These are phyloP conservation scores for Corymbia calophylla DNA, from an alignment of 441 rosid species.

Conservation along the genomic window DNA sequence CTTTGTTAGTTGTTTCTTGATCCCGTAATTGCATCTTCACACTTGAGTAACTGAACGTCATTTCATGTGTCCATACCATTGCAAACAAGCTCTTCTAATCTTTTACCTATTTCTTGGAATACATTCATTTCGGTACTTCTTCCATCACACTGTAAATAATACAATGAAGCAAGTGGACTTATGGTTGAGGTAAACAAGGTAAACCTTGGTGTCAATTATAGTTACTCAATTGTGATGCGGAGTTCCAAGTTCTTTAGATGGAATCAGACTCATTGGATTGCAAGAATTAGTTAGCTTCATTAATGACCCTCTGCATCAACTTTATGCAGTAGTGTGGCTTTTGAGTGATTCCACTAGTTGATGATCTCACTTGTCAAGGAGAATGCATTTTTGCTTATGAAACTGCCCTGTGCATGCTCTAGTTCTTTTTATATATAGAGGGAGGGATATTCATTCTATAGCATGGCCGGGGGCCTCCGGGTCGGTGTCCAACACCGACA, in stretches of 20 bases:
- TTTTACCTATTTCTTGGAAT: background rate
- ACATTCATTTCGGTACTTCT: background rate
- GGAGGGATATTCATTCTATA: background rate
- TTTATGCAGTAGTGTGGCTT: background rate
- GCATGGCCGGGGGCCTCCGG: too few relatives aligned
- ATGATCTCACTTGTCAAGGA: background rate
- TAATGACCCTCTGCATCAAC: background rate
- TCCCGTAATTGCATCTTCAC: background rate
- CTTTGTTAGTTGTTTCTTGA: background rate
- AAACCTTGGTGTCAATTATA: too few relatives aligned
- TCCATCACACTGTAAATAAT: background rate
- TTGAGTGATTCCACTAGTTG: background rate
- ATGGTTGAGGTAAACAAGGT: too few relatives aligned
- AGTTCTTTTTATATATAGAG: background rate
- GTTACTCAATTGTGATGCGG: too few relatives aligned
- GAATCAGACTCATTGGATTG: background rate
- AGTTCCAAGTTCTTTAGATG: too few relatives aligned
- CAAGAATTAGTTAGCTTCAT: background rate
- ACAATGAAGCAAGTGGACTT: too few relatives aligned
- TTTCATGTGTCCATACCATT: background rate
- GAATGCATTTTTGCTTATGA: background rate
- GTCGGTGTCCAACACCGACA: too few relatives aligned
- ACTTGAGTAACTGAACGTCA: background rate
- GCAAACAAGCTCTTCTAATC: background rate
- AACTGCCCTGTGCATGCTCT: background rate